Base-by-base conservation (phyloP, 2,329 filamentous ascomycete species). In the Mariannaea sp. region DNA sequence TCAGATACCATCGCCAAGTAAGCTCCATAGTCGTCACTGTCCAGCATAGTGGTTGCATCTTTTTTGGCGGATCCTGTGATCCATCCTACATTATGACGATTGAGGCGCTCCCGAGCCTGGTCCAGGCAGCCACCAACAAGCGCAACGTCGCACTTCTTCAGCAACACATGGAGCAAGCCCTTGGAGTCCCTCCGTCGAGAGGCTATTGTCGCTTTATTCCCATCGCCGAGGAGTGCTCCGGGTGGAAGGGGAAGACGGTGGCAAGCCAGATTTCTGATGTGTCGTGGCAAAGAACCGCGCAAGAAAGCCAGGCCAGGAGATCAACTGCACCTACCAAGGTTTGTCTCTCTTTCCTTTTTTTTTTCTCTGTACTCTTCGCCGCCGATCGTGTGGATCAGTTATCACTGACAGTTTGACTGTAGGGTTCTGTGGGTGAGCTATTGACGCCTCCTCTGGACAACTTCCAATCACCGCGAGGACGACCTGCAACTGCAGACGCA, bases 1-100 rank as follows among this genome's bases (percentile, higher is more conserved):
- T 83, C 55, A 84, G 90, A 40, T 96, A 92, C 68, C 85, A 88
- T 55, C 83, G 89, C 22, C 85, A 89, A 3, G 80, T 90, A 51
- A 83, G 85, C 2, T 88, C 85, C 7, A 85, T 96, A 53, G 83
- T 89, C 67, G 83, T 95, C 40, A 87, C 84, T 2, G 75, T 96
- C n/a, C 82, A 88, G 35, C 89, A 94, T 65, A 86, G 87, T 20
- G 81, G 83, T 12, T 89, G 87, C 66, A 82, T 96, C 62, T 77
- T 90, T 49, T 87, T 93, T 55, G 88, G 84, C 2, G 88, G 86
- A 29, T 86, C 84, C 5, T 88, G 90, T 58, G 87, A 92, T 44
- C 88, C 90, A 3, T 89, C 90, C 16, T 97, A 96, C 67, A 81
- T 86, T 55, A 77, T 96, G 65, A 87, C 84, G 27, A 82, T 96